A percentile compares a stretch with the other conserved stretches of the same genome.
Evolutionary conservation across 805 yeast species (phyloP).

Genomic region (Yarrowia phangngaensis): DNA sequence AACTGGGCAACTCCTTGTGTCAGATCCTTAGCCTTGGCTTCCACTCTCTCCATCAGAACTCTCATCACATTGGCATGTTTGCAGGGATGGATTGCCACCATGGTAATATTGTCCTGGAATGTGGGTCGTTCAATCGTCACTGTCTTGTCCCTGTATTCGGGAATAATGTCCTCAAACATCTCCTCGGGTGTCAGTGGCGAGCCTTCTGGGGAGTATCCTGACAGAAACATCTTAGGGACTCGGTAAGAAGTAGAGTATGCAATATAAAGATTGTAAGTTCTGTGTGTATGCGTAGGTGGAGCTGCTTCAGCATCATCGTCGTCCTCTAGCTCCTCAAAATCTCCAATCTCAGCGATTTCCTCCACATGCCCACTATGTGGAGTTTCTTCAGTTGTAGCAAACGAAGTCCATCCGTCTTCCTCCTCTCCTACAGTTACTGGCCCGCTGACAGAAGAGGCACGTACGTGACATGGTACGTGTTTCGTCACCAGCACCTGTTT

Average conservation of each 20-base stretch:
- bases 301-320: conserved; percentile 29
- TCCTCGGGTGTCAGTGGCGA: conserved; percentile 78
- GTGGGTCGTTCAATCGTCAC: conserved; percentile 95
- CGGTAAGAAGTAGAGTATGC: conserved; percentile 92
- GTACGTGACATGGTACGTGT: conserved; percentile 86
- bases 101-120: conserved; percentile 64
- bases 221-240: conserved; percentile 90
- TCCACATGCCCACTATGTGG: background rate
- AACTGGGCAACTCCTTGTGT: conserved; percentile 45
- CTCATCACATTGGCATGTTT: conserved; percentile 93
- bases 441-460: conserved; percentile 39
- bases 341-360: conserved; percentile 37
- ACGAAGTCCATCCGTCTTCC: conserved; percentile 42
- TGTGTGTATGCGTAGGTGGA: conserved; percentile 28
- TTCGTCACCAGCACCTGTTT: conserved; percentile 84
- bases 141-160: conserved; percentile 91
- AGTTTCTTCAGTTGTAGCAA: background rate
- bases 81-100: conserved; percentile 93
- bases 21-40: conserved; percentile 38
- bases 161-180: conserved; percentile 92
- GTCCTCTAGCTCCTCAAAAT: conserved; percentile 32
- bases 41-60: conserved; percentile 72
- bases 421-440: conserved; percentile 40
- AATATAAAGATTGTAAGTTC: conserved; percentile 85
- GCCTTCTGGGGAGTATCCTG: conserved; percentile 81